Evolutionary conservation across 768 basidiomycete species (phyloP).

Genomic region (Asterophora parasitica): DNA sequence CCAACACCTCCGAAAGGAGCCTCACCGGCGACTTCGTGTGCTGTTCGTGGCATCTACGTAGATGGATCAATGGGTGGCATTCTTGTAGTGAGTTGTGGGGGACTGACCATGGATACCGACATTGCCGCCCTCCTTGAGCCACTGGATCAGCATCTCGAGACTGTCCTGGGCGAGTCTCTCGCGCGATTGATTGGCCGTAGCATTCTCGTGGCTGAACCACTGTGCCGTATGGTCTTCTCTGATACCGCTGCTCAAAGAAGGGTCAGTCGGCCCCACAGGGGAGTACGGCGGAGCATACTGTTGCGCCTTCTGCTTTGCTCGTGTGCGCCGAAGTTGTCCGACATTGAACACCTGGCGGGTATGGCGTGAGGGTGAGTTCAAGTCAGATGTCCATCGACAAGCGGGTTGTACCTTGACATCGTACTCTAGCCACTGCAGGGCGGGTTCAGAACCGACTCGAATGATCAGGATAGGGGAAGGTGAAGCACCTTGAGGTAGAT

Average conservation of each 20-base stretch:
- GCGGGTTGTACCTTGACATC: conserved; percentile 70
- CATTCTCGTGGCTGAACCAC: conserved; percentile 87
- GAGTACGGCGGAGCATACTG: conserved; percentile 39
- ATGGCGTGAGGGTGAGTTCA: neutral
- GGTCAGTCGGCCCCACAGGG: conserved; percentile 1
- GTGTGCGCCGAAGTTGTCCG: conserved; percentile 84
- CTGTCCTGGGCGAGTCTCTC: conserved; percentile 88
- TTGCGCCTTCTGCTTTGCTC: conserved; percentile 76
- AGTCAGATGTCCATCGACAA: neutral
- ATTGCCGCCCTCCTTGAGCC: conserved; percentile 94
- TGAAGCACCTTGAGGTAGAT: conserved; percentile 81
- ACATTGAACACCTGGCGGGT: conserved; percentile 90
- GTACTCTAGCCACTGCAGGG: conserved; percentile 90
- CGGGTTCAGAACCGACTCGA: conserved; percentile 10
- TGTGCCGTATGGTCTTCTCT: conserved; percentile 88
- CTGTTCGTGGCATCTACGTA: conserved; percentile 91
- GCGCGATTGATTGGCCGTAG: conserved; percentile 67
- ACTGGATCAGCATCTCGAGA: conserved; percentile 89
- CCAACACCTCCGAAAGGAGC: neutral
- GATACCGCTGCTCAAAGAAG: conserved; percentile 57
- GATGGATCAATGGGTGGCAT: neutral
- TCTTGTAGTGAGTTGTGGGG: neutral
- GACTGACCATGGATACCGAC: conserved; percentile 91
- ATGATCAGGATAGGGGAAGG: conserved; percentile 2
- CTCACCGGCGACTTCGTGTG: conserved; percentile 66